phyloP scores from a whole-genome alignment of 1,284 basidiomycete species.

The Coriolopsis trogii region DNA sequence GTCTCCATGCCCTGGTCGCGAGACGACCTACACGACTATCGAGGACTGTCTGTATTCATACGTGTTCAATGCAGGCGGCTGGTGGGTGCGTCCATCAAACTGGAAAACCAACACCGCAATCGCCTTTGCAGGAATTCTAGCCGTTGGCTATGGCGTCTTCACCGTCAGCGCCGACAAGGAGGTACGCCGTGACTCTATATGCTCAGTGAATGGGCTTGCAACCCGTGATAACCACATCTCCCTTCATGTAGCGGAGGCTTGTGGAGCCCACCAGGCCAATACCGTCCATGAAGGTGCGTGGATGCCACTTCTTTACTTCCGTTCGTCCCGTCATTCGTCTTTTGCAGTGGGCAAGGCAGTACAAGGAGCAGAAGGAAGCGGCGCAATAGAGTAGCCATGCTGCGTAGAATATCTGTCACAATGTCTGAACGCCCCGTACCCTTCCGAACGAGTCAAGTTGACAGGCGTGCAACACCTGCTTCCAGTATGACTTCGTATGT shows the following conservation, averaged over 20 bases:
- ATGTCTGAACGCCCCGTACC: not conserved
- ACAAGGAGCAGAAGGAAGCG: slow-evolving; percentile 16
- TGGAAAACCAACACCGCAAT: slow-evolving; percentile 72
- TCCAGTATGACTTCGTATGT: not conserved
- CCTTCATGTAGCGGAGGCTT: slow-evolving; percentile 25
- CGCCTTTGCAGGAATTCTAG: slow-evolving; percentile 58
- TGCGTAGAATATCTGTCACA: not conserved
- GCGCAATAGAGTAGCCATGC: not conserved
- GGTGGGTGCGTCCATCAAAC: slow-evolving; percentile 74
- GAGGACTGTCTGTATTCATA: not conserved
- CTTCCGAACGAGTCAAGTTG: not conserved
- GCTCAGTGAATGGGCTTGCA: not conserved
- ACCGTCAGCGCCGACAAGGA: slow-evolving; percentile 65
- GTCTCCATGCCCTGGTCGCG: not conserved
- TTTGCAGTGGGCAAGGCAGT: slow-evolving; percentile 21
- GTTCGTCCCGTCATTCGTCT: not conserved
- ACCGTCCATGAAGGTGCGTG: slow-evolving; percentile 64
- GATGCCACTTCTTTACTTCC: not conserved
- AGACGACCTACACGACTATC: not conserved
- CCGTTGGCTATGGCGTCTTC: slow-evolving; percentile 61
- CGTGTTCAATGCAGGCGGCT: slow-evolving; percentile 55
- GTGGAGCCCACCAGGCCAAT: slow-evolving; percentile 56
- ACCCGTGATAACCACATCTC: not conserved
- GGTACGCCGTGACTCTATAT: slow-evolving; percentile 42
- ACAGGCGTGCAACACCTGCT: too few relatives aligned